Evolutionary conservation across 2,329 filamentous ascomycete species (phyloP).

Genomic region (Trichoderma koningii): DNA sequence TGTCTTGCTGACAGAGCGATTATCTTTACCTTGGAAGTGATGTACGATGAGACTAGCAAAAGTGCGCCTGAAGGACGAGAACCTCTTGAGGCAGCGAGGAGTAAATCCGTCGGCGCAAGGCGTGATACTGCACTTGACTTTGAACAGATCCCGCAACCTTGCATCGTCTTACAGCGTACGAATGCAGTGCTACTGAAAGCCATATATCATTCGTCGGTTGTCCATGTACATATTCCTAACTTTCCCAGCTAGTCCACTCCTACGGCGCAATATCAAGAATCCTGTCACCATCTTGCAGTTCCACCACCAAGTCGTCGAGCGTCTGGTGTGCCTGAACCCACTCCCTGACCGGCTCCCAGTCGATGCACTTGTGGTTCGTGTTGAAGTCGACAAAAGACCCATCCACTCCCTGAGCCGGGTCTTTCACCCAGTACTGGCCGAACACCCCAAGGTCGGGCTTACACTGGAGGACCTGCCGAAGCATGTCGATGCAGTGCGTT

Average conservation of each 20-base stretch:
- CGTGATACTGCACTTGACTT: too few species aligned
- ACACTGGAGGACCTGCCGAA: conserved; percentile 20
- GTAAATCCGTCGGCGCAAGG: too few species aligned
- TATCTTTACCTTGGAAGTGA: neutral
- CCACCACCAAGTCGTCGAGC: conserved; percentile 13
- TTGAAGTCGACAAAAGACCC: conserved; percentile 25
- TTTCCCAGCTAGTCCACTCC: neutral
- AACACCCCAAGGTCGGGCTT: conserved; percentile 20
- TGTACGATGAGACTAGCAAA: neutral
- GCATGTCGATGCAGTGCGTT: conserved; percentile 19
- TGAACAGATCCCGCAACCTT: neutral
- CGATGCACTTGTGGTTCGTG: conserved; percentile 19
- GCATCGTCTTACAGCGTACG: neutral
- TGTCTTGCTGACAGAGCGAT: neutral
- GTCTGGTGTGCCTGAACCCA: conserved; percentile 17
- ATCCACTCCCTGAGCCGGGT: conserved; percentile 12
- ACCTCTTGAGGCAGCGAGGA: neutral
- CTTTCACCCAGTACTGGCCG: conserved; percentile 22
- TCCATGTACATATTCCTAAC: neutral
- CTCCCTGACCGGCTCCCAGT: conserved; percentile 21
- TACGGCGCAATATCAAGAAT: conserved; percentile 17
- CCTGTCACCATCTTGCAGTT: conserved; percentile 17
- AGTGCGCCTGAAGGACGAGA: neutral
- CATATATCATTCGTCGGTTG: neutral
- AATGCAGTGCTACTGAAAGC: neutral